These are phyloP conservation scores for Xylaria sp. DNA, from an alignment of 2,329 filamentous ascomycete species.

Conservation along the genomic window DNA sequence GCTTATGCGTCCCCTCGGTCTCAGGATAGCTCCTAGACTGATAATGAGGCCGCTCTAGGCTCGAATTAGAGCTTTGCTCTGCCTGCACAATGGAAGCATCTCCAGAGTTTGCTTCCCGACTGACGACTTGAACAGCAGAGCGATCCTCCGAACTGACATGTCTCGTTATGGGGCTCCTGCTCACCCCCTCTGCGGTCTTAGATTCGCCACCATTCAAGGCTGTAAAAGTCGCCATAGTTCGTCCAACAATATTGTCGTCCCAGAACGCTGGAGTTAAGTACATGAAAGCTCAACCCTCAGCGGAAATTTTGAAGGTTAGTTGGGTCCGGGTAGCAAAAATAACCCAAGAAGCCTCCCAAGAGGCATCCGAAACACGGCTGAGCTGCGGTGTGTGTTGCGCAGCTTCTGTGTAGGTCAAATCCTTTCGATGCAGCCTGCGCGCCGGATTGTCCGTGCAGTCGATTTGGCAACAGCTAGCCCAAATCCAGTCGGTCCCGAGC, in stretches of 20 bases:
- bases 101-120: slow-evolving; percentile 36
- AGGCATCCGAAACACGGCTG: slow-evolving; percentile 15
- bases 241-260: slow-evolving; percentile 39
- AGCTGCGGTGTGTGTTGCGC: background rate
- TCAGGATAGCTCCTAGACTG: slow-evolving; percentile 50
- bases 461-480: slow-evolving; percentile 2
- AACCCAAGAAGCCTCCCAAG: background rate
- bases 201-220: slow-evolving; percentile 43
- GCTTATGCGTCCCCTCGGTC: slow-evolving; percentile 61
- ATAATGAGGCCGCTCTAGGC: slow-evolving; percentile 50
- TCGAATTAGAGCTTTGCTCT: slow-evolving; percentile 51
- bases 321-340: background rate
- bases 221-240: slow-evolving; percentile 43
- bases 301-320: background rate
- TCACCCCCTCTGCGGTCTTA: slow-evolving; percentile 34
- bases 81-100: slow-evolving; percentile 37
- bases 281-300: slow-evolving; percentile 33
- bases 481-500: slow-evolving; percentile 1
- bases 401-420: background rate
- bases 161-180: slow-evolving; percentile 35
- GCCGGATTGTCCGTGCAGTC: background rate
- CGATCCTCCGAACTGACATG: slow-evolving; percentile 39
- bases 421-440: slow-evolving; percentile 15
- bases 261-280: slow-evolving; percentile 34
- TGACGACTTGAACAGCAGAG: slow-evolving; percentile 28